Percentiles rank a stretch among this genome's conserved stretches.
phyloP scores from a whole-genome alignment of 2,329 filamentous ascomycete genomes.

The Penicillium sp. region DNA sequence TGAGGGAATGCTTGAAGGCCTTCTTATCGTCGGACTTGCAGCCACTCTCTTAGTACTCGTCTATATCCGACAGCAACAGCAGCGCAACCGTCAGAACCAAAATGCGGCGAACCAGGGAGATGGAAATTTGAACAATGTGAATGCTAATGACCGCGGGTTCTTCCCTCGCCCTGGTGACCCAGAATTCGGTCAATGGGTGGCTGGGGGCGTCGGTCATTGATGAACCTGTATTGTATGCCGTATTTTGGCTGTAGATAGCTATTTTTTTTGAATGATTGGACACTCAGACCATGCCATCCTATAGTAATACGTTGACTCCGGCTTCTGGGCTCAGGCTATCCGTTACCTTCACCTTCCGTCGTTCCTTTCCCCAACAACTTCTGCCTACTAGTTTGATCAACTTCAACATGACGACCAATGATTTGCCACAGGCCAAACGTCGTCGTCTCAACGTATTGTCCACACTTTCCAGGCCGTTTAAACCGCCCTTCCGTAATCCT shows the following conservation, averaged over 20 bases:
- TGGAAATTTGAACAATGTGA: slow-evolving; percentile 29
- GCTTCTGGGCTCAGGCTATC: no score
- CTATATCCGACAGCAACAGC: slow-evolving; percentile 67
- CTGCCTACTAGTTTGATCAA: not conserved
- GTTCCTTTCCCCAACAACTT: slow-evolving; percentile 3
- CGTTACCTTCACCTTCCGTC: slow-evolving; percentile 22
- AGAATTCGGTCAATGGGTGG: slow-evolving; percentile 69
- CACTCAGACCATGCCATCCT: no score
- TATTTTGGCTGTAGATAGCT: slow-evolving; percentile 20
- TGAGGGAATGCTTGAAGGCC: slow-evolving; percentile 79
- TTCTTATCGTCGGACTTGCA: slow-evolving; percentile 80
- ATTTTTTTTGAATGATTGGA: not conserved
- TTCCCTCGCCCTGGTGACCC: slow-evolving; percentile 71
- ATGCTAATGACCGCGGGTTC: slow-evolving; percentile 54
- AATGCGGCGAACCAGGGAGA: slow-evolving; percentile 30
- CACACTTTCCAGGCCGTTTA: slow-evolving; percentile 72
- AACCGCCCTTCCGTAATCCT: slow-evolving; percentile 66
- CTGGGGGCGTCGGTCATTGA: slow-evolving; percentile 65
- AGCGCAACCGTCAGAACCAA: slow-evolving; percentile 43
- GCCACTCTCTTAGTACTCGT: slow-evolving; percentile 75
- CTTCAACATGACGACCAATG: slow-evolving; percentile 19
- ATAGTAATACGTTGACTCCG: no score
- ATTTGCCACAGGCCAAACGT: slow-evolving; percentile 57
- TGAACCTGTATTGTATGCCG: slow-evolving; percentile 14
- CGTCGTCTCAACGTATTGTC: slow-evolving; percentile 64